Base-by-base conservation (phyloP, 371 early-diverging fungal species). In the Blakeslea trispora region DNA sequence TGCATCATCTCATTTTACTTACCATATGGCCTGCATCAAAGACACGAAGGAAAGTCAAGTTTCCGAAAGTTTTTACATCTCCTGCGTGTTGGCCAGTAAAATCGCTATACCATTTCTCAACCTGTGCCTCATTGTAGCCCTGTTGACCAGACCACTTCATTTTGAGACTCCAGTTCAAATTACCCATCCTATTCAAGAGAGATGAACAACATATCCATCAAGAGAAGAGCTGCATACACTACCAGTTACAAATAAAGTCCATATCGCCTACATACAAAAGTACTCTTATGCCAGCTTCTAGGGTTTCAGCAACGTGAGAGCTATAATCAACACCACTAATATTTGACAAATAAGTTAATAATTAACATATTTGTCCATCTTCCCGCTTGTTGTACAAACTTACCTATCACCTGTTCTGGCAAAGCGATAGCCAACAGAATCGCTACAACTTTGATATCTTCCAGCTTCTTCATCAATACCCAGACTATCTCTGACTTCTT, bases 11-110 rank as follows among this genome's bases (percentile, higher is more conserved):
- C 24, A 28, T 21, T n/a, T 3, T 11, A 14, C 11, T 31, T 47
- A 74, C 81, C 95, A 95, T 94, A 65, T 95, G 96, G 15, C 96
- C 96, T 31, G 92, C 94, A 46, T 85, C 88, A 66, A 84, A 93
- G 5, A 91, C 74, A 22, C 86, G 79, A 50, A 96, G 56, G 75
- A 88, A 95, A n/a, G 95, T 88, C 45, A 96, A 70, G 42, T 79
- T 77, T 31, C 81, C 81, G 52, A 68, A 71, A 1, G 77, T 61
- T 18, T 89, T 82, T 39, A 87, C 77, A 68, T 89, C 83, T 58
- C 96, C 96, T 24, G 87, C 91, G 21, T 70, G 57, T 51, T 77
- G 60, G 19, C 54, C 58, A 17, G 67, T 70, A 5, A 59, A 22
- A 49, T 60, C 57, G 41, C 64, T 66, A 35, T 45, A 53, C 82